These are phyloP conservation scores for Amanita pseudoporphyria DNA, from an alignment of 768 basidiomycete species.

Conservation along the genomic window DNA sequence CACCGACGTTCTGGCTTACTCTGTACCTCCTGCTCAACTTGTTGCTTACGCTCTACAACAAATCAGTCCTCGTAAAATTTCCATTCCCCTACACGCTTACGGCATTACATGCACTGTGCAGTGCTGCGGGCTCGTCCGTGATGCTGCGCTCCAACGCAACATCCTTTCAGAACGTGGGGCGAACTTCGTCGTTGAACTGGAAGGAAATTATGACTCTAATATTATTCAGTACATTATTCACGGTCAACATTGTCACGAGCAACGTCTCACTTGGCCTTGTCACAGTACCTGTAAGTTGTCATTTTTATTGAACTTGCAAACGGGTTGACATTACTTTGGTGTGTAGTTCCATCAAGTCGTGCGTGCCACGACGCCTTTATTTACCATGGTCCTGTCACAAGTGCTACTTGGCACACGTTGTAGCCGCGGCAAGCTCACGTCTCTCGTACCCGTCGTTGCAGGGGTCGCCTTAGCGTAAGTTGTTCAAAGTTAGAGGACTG, in stretches of 20 bases:
- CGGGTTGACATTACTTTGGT: background rate
- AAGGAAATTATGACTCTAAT: constrained; percentile 56
- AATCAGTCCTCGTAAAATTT: constrained; percentile 81
- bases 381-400: constrained; percentile 74
- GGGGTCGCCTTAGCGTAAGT: constrained; percentile 90
- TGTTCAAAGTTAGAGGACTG: constrained; percentile 1
- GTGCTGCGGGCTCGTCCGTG: constrained; percentile 68
- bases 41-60: constrained; percentile 90
- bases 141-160: constrained; percentile 32
- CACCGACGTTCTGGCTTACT: constrained; percentile 46
- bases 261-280: constrained; percentile 86
- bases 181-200: constrained; percentile 24
- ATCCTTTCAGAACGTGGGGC: constrained; percentile 7
- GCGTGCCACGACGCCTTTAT: constrained; percentile 85
- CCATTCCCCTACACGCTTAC: constrained; percentile 96
- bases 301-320: background rate
- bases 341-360: constrained; percentile 93
- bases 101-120: constrained; percentile 83
- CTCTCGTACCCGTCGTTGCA: constrained; percentile 75
- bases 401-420: constrained; percentile 55
- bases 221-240: constrained; percentile 84
- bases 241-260: constrained; percentile 90
- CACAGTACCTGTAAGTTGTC: constrained; percentile 69
- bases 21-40: constrained; percentile 92
- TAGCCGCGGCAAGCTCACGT: constrained; percentile 52